These are phyloP conservation scores for Malassezia globosa DNA, from an alignment of 1,284 basidiomycete genomes.

Conservation along the genomic window DNA sequence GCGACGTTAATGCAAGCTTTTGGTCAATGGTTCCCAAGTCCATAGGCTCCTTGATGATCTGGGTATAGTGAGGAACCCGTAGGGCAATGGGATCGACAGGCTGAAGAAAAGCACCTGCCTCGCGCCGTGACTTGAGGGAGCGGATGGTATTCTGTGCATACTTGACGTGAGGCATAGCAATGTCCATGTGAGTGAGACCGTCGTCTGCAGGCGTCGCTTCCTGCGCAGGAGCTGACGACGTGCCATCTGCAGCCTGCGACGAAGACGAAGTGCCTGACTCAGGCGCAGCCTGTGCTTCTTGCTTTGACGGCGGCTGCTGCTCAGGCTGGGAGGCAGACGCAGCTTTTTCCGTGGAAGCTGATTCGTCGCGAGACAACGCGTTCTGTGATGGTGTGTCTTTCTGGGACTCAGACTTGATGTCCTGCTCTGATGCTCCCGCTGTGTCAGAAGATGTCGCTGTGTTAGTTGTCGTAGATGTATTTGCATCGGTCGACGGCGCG, in stretches of 20 bases:
- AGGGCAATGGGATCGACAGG: constrained; percentile 86
- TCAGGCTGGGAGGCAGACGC: no score
- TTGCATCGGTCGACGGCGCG: no score
- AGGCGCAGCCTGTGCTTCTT: no score
- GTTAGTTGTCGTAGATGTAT: no score
- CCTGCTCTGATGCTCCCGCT: no score
- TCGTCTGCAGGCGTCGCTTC: neutral
- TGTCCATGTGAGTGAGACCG: constrained; percentile 14
- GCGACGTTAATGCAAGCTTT: constrained; percentile 52
- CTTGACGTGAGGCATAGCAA: constrained; percentile 58
- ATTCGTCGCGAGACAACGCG: no score
- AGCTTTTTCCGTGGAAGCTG: no score
- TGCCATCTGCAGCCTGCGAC: neutral
- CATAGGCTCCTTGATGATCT: constrained; percentile 81
- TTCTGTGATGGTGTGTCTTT: no score
- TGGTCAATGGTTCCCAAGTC: constrained; percentile 87
- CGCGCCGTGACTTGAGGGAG: constrained; percentile 73
- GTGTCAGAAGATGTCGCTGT: no score
- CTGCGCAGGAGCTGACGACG: neutral
- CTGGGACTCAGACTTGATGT: no score
- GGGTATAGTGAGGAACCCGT: constrained; percentile 79
- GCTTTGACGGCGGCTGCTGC: no score
- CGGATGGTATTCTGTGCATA: constrained; percentile 70
- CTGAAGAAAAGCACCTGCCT: constrained; percentile 66
- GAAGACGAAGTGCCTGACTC: neutral